Evolutionary conservation across 2,329 filamentous ascomycete species (phyloP).

Genomic region (Colletotrichum tropicale): DNA sequence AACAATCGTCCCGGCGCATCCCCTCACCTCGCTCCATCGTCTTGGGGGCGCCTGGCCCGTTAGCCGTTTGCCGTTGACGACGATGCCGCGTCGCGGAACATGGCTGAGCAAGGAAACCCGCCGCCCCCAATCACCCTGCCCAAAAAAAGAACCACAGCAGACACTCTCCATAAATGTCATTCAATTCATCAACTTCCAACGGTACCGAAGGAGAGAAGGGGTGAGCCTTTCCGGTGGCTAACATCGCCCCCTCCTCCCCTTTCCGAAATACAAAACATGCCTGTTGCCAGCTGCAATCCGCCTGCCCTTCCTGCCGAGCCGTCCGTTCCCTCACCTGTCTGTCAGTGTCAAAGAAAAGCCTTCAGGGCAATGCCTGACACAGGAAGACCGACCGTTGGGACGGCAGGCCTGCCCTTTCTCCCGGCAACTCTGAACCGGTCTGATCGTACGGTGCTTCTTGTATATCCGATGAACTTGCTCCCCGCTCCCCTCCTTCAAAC

Average conservation of each 20-base stretch:
- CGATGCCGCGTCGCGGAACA: background rate
- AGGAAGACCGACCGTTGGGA: background rate
- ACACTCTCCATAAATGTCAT: background rate
- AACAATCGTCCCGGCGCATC: background rate
- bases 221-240: background rate
- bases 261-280: background rate
- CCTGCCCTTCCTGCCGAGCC: background rate
- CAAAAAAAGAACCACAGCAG: background rate
- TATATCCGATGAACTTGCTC: constrained; percentile 10
- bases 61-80: background rate
- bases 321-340: background rate
- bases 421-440: constrained; percentile 1
- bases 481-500: background rate
- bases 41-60: background rate
- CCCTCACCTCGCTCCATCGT: background rate
- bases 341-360: background rate
- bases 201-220: background rate
- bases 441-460: background rate
- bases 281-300: background rate
- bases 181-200: constrained; percentile 12
- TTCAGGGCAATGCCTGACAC: background rate
- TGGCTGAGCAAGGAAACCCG: background rate
- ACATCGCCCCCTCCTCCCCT: background rate
- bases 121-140: background rate
- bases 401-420: background rate